These are phyloP conservation scores for Scedosporium minutisporum DNA, from an alignment of 2,329 filamentous ascomycete genomes.

Conservation along the genomic window DNA sequence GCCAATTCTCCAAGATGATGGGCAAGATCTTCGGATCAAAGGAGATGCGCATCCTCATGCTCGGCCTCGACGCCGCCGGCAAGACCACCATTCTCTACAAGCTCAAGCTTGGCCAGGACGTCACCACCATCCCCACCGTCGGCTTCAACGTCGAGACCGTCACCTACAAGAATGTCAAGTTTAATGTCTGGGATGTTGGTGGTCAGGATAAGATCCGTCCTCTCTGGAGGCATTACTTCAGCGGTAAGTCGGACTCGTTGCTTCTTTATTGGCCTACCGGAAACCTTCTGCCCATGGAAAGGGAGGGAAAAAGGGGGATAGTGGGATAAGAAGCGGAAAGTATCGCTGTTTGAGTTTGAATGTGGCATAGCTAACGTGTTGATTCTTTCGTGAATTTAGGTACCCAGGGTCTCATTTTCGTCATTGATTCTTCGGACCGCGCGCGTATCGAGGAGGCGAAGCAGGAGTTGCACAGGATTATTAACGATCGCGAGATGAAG, in stretches of 20 bases:
- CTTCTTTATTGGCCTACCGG: background rate
- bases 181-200: conserved; percentile 98
- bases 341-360: background rate
- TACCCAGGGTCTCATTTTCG: conserved; percentile 96
- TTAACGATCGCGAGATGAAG: conserved; percentile 96
- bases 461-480: conserved; percentile 90
- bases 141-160: conserved; percentile 99
- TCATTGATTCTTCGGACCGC: conserved; percentile 91
- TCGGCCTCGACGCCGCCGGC: conserved; percentile 93
- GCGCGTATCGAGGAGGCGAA: conserved; percentile 86
- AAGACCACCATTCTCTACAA: conserved; percentile 99
- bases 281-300: background rate
- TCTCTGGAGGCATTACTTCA: conserved; percentile 96
- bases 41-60: conserved; percentile 98
- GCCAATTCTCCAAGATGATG: conserved; percentile 90
- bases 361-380: conserved; percentile 3
- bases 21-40: conserved; percentile 98
- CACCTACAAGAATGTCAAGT: conserved; percentile 98
- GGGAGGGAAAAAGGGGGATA: background rate
- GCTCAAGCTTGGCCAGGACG: conserved; percentile 94
- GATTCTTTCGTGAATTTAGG: conserved; percentile 36
- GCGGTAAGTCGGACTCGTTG: conserved; percentile 40
- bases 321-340: background rate
- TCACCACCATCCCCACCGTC: conserved; percentile 96
- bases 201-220: conserved; percentile 98